phyloP scores from a whole-genome alignment of 805 yeast genomes.

The Candida arabinofermentans region DNA sequence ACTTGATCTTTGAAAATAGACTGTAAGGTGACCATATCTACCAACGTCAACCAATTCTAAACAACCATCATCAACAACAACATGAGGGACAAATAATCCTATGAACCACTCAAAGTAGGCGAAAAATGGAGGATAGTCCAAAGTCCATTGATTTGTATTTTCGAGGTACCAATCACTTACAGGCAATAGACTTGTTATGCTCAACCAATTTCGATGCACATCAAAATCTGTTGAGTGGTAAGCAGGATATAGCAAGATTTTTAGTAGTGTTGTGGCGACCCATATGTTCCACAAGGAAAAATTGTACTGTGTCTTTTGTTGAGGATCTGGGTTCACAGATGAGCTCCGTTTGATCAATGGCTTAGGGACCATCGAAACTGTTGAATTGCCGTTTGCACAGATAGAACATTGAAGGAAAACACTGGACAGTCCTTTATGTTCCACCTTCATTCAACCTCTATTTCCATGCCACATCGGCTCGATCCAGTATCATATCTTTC shows the following conservation, averaged over 20 bases:
- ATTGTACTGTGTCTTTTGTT: conserved; percentile 22
- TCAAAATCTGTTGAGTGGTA: conserved; percentile 96
- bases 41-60: conserved; percentile 65
- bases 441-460: no score
- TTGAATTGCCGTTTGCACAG: no score
- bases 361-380: no score
- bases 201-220: conserved; percentile 96
- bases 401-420: no score
- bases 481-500: no score
- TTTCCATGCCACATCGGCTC: no score
- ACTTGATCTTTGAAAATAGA: conserved; percentile 75
- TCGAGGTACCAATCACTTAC: conserved; percentile 80
- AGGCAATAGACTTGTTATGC: conserved; percentile 78
- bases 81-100: conserved; percentile 63
- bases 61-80: conserved; percentile 71
- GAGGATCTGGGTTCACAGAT: not conserved
- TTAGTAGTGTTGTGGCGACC: conserved; percentile 58
- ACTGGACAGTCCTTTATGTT: no score
- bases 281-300: conserved; percentile 63
- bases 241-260: conserved; percentile 64
- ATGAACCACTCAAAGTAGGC: conserved; percentile 90
- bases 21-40: conserved; percentile 69
- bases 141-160: conserved; percentile 79
- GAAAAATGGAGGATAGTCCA: conserved; percentile 96
- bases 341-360: not conserved